Base-by-base conservation (phyloP, 257 asterid species). In the Gentiana straminea region DNA sequence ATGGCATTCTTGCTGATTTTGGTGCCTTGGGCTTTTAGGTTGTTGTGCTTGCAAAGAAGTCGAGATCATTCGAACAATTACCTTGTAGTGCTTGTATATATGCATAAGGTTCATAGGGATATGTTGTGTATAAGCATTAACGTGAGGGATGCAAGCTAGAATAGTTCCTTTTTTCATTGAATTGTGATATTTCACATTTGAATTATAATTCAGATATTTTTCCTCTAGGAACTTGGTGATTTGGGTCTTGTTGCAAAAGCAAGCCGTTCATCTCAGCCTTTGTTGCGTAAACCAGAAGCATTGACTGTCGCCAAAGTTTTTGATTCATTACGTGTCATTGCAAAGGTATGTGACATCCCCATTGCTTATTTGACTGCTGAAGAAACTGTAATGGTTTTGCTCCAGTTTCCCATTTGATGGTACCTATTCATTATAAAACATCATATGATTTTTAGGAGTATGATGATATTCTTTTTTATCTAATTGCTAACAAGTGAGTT, bases 191-290 rank as follows among this genome's bases (percentile, higher is more conserved):
- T 13, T 7, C 32, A 44, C 15, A 13, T 32, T 34, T n/a, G 33
- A 37, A 53, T 4, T 37, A 46, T 47, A 24, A 39, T 35, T 33
- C 51, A 36, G 35, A 47, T 59, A 45, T 66, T 52, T 46, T 62
- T 33, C 57, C 45, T 67, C 37, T 60, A 92, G 99, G 84, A 84
- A 59, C 94, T 85, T 72, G 97, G 97, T 58, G 97, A 88, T 71
- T 74, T 92, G 63, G 97, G 99, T 52, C 95, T 81, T 65, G 95
- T 88, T 49, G 97, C 99, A 46, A 83, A 85, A 77, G 94, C 83
- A 54, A 73, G 84, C 64, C 95, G 99, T 10, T 85, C 99, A 46
- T 92, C 97, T 51, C 94, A 88, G 79, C 74, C 94, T 69, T 61
- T 92, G 75, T 79, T 88, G 94, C 75, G 75, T 46, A 85, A 88